Evolutionary conservation across 495 filamentous ascomycete genomes (phyloP).

Genomic region (Aspergillus affinis): DNA sequence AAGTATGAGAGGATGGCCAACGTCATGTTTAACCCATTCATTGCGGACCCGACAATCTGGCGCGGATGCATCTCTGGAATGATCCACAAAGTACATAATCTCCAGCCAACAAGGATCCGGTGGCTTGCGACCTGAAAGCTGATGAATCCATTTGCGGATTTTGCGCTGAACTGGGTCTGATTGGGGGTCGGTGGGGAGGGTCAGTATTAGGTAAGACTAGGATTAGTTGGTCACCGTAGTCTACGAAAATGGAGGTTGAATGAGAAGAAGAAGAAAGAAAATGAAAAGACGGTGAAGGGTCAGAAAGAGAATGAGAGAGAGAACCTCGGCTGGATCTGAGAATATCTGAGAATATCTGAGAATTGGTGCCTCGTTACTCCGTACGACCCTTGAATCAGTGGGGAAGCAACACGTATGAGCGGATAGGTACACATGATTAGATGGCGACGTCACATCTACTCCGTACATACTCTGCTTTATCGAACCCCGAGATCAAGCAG

Average conservation of each 20-base stretch:
- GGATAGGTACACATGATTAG: neutral
- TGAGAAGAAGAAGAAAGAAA: neutral
- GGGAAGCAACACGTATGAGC: neutral
- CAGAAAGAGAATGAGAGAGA: neutral
- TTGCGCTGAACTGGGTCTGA: slow-evolving; percentile 5
- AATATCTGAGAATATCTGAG: too few relatives aligned
- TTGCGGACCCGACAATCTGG: slow-evolving; percentile 37
- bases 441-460: neutral
- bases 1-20: neutral
- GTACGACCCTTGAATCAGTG: neutral
- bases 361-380: too few relatives aligned
- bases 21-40: slow-evolving; percentile 3
- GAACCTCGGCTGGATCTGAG: too few relatives aligned
- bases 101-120: slow-evolving; percentile 10
- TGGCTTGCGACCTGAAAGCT: slow-evolving; percentile 11
- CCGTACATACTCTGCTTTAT: neutral
- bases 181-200: neutral
- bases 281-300: neutral
- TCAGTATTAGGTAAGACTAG: neutral
- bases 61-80: slow-evolving; percentile 26
- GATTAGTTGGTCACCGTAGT: too few relatives aligned
- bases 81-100: slow-evolving; percentile 25
- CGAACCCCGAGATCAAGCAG: too few relatives aligned
- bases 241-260: neutral
- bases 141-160: slow-evolving; percentile 4